These are phyloP conservation scores for Plectosphaerella cucumerina DNA, from an alignment of 2,329 filamentous ascomycete species.

Conservation along the genomic window DNA sequence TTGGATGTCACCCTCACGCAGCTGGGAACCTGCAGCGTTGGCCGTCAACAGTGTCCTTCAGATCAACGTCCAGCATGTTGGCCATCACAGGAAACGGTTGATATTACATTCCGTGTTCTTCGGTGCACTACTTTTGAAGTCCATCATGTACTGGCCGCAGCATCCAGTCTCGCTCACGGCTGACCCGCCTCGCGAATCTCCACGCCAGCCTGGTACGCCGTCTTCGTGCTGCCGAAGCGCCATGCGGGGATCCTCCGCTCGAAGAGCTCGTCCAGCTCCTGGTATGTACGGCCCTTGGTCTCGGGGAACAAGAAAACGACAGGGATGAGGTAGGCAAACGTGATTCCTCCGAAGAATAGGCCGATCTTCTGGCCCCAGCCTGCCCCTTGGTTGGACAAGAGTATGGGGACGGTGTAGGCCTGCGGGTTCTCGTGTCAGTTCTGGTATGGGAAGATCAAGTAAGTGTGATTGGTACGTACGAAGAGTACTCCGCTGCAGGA, in stretches of 20 bases:
- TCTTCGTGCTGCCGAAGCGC: conserved; percentile 9
- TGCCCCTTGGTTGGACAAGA: conserved; percentile 14
- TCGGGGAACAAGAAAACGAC: conserved; percentile 15
- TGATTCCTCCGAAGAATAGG: conserved; percentile 14
- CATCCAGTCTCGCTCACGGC: too few species aligned
- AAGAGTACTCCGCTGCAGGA: conserved; percentile 5
- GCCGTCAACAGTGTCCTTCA: too few species aligned
- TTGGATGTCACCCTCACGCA: too few species aligned
- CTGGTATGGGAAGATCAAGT: not conserved
- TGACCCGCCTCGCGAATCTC: not conserved
- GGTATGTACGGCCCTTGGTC: conserved; percentile 16
- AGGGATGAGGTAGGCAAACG: conserved; percentile 12
- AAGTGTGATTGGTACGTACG: not conserved
- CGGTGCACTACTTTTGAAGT: too few species aligned
- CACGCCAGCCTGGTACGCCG: not conserved
- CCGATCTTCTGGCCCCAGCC: conserved; percentile 10
- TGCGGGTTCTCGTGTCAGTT: not conserved
- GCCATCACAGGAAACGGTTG: too few species aligned
- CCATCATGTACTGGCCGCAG: too few species aligned
- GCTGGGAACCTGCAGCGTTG: too few species aligned
- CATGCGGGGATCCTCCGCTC: conserved; percentile 13
- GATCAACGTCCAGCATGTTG: too few species aligned
- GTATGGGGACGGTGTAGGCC: conserved; percentile 15
- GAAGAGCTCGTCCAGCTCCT: conserved; percentile 16
- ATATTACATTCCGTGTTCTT: too few species aligned